These are phyloP conservation scores for Aureococcus anophagefferens DNA, from an alignment of 108 stramenopile species.

Conservation along the genomic window DNA sequence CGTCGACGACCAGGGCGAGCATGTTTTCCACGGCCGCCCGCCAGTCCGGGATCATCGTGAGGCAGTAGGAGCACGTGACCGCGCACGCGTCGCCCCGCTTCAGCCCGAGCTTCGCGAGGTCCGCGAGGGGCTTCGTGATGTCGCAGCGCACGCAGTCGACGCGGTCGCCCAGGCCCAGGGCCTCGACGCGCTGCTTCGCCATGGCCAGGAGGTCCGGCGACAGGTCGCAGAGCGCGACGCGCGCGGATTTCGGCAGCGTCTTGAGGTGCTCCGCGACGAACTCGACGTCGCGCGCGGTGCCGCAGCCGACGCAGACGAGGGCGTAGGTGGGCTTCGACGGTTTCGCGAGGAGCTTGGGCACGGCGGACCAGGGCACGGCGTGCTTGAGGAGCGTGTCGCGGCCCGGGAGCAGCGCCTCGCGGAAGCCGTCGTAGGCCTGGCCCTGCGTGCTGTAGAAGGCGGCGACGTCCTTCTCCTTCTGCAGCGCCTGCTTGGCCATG, in stretches of 20 bases:
- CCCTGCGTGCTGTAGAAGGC: slow-evolving; percentile 20
- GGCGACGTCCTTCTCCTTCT: slow-evolving; percentile 10
- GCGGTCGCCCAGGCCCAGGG: slow-evolving; percentile 16
- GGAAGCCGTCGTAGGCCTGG: slow-evolving; percentile 30
- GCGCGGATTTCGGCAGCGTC: not conserved
- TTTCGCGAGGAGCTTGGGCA: not conserved
- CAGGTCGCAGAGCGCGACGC: slow-evolving; percentile 22
- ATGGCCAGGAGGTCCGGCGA: slow-evolving; percentile 27
- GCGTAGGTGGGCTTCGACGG: not conserved
- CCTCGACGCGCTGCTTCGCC: slow-evolving; percentile 18
- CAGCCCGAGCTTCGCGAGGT: not conserved
- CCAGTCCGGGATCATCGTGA: slow-evolving; percentile 35
- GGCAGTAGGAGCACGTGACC: slow-evolving; percentile 33
- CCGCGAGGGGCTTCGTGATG: slow-evolving; percentile 6
- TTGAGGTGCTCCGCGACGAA: slow-evolving; percentile 30
- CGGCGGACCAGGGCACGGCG: slow-evolving; percentile 14
- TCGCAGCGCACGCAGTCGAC: slow-evolving; percentile 21
- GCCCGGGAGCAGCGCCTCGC: slow-evolving; percentile 28
- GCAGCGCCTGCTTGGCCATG: not conserved
- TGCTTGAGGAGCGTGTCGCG: slow-evolving; percentile 7
- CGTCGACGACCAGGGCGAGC: not conserved
- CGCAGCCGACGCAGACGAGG: slow-evolving; percentile 34
- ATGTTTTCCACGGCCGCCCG: not conserved
- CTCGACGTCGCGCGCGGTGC: slow-evolving; percentile 39
- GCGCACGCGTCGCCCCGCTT: slow-evolving; percentile 3